A percentile compares a stretch with the other conserved stretches of the same genome.
These are phyloP conservation scores for Agrostemma githago DNA, from an alignment of 148 eudicot species.

Conservation along the genomic window DNA sequence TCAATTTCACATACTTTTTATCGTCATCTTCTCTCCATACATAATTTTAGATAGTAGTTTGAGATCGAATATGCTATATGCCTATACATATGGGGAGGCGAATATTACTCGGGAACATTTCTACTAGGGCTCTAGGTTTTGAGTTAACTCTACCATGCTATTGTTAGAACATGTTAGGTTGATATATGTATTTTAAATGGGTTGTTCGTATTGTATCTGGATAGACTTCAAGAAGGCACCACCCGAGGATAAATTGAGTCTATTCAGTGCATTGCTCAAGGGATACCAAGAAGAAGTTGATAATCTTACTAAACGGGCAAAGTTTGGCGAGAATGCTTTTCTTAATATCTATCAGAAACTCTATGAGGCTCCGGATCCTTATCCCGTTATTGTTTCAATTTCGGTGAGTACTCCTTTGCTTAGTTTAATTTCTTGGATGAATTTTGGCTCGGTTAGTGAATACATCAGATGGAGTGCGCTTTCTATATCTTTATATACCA, in stretches of 20 bases:
- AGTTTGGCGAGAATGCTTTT: constrained; percentile 96
- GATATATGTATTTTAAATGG: constrained; percentile 1
- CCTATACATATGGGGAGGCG: not conserved
- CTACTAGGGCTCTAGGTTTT: not conserved
- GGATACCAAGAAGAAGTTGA: constrained; percentile 99
- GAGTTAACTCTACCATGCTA: not conserved
- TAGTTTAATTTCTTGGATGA: not conserved
- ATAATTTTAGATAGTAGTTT: not conserved
- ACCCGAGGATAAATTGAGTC: constrained; percentile 63
- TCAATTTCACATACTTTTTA: not conserved
- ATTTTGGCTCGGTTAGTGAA: not conserved
- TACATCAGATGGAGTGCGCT: not conserved
- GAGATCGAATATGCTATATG: not conserved
- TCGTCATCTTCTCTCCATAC: not conserved
- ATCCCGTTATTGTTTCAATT: constrained; percentile 77
- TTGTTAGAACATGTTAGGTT: not conserved
- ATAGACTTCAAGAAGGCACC: constrained; percentile 95
- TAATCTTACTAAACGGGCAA: constrained; percentile 94
- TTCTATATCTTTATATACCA: not conserved
- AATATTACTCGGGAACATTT: not conserved
- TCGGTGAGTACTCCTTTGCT: constrained; percentile 51
- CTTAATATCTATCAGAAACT: constrained; percentile 96
- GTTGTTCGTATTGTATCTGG: constrained; percentile 23
- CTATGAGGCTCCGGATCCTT: constrained; percentile 99
- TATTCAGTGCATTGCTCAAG: constrained; percentile 80